A percentile compares a stretch with the other conserved stretches of the same genome.
These are phyloP conservation scores for Periconia sp. DNA, from an alignment of 2,329 filamentous ascomycete species.

Conservation along the genomic window DNA sequence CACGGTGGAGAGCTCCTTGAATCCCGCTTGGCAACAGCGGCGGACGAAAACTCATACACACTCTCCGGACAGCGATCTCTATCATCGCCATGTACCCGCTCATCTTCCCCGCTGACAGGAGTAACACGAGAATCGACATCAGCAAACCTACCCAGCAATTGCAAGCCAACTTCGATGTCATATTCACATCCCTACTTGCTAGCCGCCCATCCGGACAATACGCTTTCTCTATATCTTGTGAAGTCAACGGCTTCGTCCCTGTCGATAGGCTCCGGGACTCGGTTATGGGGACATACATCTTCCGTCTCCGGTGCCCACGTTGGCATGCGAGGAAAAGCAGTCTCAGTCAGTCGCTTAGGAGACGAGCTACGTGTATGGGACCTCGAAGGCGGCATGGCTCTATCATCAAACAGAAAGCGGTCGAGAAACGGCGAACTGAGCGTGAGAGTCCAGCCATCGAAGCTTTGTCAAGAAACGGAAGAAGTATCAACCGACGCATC, in stretches of 20 bases:
- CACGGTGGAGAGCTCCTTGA: constrained; percentile 54
- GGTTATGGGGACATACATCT: constrained; percentile 91
- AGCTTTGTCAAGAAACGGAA: constrained; percentile 16
- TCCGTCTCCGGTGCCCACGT: constrained; percentile 86
- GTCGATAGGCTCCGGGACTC: constrained; percentile 73
- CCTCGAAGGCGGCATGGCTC: constrained; percentile 72
- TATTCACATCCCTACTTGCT: constrained; percentile 82
- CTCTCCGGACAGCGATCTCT: constrained; percentile 36
- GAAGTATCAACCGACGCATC: constrained; percentile 27
- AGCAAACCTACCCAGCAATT: constrained; percentile 25
- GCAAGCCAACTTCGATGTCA: constrained; percentile 57
- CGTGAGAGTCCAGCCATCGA: constrained; percentile 58
- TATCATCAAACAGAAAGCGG: constrained; percentile 49
- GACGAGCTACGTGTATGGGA: constrained; percentile 80
- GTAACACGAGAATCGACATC: constrained; percentile 25
- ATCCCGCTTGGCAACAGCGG: constrained; percentile 59
- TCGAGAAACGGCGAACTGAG: constrained; percentile 57
- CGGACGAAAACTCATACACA: constrained; percentile 54
- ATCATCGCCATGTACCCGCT: constrained; percentile 32
- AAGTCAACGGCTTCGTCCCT: constrained; percentile 71
- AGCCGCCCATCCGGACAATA: constrained; percentile 85
- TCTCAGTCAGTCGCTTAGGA: constrained; percentile 84
- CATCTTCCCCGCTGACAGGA: constrained; percentile 33
- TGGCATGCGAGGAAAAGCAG: constrained; percentile 82
- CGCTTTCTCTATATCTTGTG: constrained; percentile 80